Evolutionary conservation across 129 eudicot species (phyloP).

Genomic region (Flaveria sonorensis): DNA sequence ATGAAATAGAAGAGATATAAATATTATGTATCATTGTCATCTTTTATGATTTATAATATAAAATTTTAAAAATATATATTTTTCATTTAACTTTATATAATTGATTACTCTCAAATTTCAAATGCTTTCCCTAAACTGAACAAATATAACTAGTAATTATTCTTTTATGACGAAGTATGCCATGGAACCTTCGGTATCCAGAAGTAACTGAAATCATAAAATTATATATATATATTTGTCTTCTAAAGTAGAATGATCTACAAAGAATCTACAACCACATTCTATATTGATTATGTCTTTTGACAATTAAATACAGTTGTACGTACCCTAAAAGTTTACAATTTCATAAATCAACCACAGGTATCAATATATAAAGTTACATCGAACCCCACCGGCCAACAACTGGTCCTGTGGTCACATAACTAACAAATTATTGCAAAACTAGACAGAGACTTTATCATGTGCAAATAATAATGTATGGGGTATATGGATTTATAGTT

Average conservation of each 20-base stretch:
- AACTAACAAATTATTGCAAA: not conserved
- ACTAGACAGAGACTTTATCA: too few species aligned
- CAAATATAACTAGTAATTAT: not conserved
- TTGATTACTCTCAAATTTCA: too few species aligned
- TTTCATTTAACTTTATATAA: too few species aligned
- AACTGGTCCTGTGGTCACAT: not conserved
- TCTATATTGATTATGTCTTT: not conserved
- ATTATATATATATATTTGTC: not conserved
- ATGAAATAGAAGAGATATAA: too few species aligned
- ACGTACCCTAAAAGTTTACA: conserved; percentile 11
- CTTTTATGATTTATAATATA: too few species aligned
- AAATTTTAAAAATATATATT: too few species aligned
- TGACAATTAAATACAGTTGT: conserved; percentile 16
- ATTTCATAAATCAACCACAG: conserved; percentile 11
- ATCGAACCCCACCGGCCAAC: conserved; percentile 10
- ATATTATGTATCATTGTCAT: too few species aligned
- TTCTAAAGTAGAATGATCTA: conserved; percentile 17
- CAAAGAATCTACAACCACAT: conserved; percentile 17
- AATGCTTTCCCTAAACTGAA: too few species aligned
- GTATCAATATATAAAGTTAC: conserved; percentile 3
- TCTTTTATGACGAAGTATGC: not conserved
- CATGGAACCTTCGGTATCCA: conserved; percentile 31
- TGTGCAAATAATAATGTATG: too few species aligned
- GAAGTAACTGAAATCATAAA: conserved; percentile 26
- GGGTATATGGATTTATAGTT: not conserved